phyloP scores from a whole-genome alignment of 2,329 filamentous ascomycete genomes.

The Neoarthrinium moseri region DNA sequence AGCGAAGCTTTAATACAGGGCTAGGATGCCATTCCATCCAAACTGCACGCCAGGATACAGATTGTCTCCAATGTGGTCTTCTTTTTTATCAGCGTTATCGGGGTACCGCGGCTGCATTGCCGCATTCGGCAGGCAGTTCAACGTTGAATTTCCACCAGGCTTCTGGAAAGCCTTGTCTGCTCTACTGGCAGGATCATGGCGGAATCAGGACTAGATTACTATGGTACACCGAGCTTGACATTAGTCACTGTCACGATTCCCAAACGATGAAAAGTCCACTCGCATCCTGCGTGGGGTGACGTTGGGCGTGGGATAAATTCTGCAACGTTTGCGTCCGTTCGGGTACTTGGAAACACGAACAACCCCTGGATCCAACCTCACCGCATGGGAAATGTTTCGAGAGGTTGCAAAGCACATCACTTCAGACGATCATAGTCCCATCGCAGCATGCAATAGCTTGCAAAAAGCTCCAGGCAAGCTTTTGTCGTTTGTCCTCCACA shows the following conservation, averaged over 20 bases:
- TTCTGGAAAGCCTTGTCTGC: slow-evolving; percentile 5
- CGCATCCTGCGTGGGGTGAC: not conserved
- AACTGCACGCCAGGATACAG: not conserved
- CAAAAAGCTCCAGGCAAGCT: no score
- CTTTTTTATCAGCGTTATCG: slow-evolving; percentile 3
- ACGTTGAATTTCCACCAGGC: not conserved
- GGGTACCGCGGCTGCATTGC: slow-evolving; percentile 1
- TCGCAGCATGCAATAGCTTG: not conserved
- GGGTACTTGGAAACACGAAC: not conserved
- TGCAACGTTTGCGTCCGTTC: not conserved
- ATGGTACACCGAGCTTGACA: no score
- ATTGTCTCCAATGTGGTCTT: slow-evolving; percentile 1
- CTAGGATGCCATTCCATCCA: not conserved
- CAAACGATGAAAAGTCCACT: not conserved
- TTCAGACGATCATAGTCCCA: not conserved
- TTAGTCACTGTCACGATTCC: no score
- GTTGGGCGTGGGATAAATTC: not conserved
- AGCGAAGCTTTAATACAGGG: not conserved
- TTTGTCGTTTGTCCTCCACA: no score
- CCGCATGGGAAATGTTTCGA: not conserved
- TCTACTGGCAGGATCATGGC: no score
- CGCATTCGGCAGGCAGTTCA: slow-evolving; percentile 7
- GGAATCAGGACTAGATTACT: no score
- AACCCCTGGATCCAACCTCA: slow-evolving; percentile 14
- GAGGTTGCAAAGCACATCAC: not conserved